Evolutionary conservation across 1,139 yeast species (phyloP), one percentile per base, ranked within the genome.

Genomic region (Geotrichum cucujoidarum): DNA sequence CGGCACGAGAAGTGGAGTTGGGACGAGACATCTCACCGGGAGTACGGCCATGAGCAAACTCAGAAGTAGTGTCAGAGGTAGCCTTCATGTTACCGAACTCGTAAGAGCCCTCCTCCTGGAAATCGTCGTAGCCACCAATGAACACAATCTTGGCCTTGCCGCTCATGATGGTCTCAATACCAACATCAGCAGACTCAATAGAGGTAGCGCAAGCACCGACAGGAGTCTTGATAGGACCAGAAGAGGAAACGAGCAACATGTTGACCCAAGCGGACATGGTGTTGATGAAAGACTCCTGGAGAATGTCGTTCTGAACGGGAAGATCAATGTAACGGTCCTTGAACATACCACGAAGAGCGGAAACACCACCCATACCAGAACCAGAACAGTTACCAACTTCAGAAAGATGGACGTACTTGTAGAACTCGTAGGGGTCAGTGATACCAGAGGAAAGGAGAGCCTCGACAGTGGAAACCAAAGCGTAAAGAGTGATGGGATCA

Each of bases 191-290:
- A 54, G 98, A 92, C 75, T 92, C 98, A 56, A 94, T 84, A 51
- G 98, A 94, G 59, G 98, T 92, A 46, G 98, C 98, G 77, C 98
- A 92, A 43, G 98, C 98, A 74, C 96, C 98, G 52, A 92, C 98
- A 49, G 98, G 97, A 27, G 98, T 92, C 78, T 90, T 90, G 69
- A 90, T 89, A 55, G 98, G 98, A 72, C 98, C 98, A 53, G 97
- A 87, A n/a, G 97, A 84, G 21, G 97, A 90, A 57, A 92, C 76
- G 68, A 92, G 76, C 76, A 92, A 78, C 98, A 92, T 92, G 66
- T 92, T 92, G 59, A 92, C 96, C 98, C 98, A 92, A 55, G 98
- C 98, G 58, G 96, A 79, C 97, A 92, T 92, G 52, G 98, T 92
- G 77, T 92, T 92, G 73, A 94, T 89, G 73, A 92, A 92, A 51